phyloP scores from a whole-genome alignment of 1,284 basidiomycete genomes.

The Ganoderma meredithae region DNA sequence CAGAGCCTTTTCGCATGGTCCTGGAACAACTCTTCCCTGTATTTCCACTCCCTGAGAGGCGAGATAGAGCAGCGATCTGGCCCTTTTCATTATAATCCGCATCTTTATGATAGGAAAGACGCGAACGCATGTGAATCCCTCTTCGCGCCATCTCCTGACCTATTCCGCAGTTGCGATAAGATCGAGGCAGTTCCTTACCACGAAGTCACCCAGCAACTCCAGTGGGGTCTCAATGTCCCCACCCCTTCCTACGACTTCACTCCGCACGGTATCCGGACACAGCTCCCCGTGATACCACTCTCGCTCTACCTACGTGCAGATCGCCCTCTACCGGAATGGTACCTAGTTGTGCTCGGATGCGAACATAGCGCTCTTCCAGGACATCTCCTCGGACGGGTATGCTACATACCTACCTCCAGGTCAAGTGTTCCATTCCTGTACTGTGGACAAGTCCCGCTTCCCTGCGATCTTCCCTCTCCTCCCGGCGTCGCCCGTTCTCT shows the following conservation, averaged over 20 bases:
- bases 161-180: not conserved
- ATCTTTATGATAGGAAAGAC: not conserved
- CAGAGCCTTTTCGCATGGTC: slow-evolving; percentile 1
- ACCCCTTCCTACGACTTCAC: not conserved
- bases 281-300: not conserved
- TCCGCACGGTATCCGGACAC: not conserved
- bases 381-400: not conserved
- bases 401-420: not conserved
- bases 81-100: not conserved
- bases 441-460: not conserved
- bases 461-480: not conserved
- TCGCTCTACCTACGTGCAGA: not conserved
- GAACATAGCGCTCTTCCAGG: not conserved
- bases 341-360: not conserved
- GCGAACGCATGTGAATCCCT: not conserved
- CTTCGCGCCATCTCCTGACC: not conserved
- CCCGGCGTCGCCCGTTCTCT: not conserved
- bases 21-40: not conserved
- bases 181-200: not conserved
- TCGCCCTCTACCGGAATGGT: not conserved
- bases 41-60: not conserved
- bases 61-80: not conserved
- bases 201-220: not conserved
- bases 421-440: not conserved
- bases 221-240: not conserved